Percentiles rank a stretch among this genome's conserved stretches.
Conservation (phyloP, 2,329 filamentous ascomycete genomes). For the Alternaria atra region DNA sequence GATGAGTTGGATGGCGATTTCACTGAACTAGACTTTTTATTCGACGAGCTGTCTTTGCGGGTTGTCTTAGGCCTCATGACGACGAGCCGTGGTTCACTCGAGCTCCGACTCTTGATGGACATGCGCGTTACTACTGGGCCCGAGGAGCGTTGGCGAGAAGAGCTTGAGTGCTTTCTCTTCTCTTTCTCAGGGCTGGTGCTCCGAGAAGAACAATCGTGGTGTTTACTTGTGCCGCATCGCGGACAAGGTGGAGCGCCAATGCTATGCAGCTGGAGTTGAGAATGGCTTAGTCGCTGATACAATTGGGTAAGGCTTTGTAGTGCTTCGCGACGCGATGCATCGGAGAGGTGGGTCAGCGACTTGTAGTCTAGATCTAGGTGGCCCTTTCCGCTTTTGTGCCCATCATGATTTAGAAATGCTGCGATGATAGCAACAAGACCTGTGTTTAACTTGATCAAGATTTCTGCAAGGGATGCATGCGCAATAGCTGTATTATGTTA, state of each 20-base stretch:
- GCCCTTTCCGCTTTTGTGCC: slow-evolving; percentile 37
- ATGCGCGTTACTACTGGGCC: slow-evolving; percentile 44
- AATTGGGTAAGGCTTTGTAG: slow-evolving; percentile 54
- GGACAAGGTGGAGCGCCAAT: slow-evolving; percentile 28
- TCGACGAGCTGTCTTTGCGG: slow-evolving; percentile 37
- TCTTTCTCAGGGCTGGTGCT: slow-evolving; percentile 31
- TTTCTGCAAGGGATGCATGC: slow-evolving; percentile 57
- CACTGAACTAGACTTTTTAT: slow-evolving; percentile 32
- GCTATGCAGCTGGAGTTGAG: slow-evolving; percentile 44
- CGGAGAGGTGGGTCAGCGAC: slow-evolving; percentile 56
- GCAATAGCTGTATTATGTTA: slow-evolving; percentile 50
- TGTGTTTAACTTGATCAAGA: slow-evolving; percentile 57
- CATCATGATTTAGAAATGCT: slow-evolving; percentile 52
- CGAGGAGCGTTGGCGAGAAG: slow-evolving; percentile 31
- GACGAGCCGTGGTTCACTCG: slow-evolving; percentile 48
- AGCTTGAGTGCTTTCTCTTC: slow-evolving; percentile 32
- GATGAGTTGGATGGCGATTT: slow-evolving; percentile 32
- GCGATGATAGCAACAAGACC: slow-evolving; percentile 59
- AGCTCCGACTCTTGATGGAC: slow-evolving; percentile 34
- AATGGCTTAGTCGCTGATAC: slow-evolving; percentile 50
- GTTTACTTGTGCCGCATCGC: slow-evolving; percentile 37
- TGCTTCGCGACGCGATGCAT: slow-evolving; percentile 56
- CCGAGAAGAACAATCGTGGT: slow-evolving; percentile 32
- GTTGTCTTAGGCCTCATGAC: slow-evolving; percentile 46
- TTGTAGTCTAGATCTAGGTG: slow-evolving; percentile 54